Percentiles rank a stretch among this genome's conserved stretches.
phyloP scores from a whole-genome alignment of 2,329 filamentous ascomycete genomes.

The Sclerotiophoma versabilis region DNA sequence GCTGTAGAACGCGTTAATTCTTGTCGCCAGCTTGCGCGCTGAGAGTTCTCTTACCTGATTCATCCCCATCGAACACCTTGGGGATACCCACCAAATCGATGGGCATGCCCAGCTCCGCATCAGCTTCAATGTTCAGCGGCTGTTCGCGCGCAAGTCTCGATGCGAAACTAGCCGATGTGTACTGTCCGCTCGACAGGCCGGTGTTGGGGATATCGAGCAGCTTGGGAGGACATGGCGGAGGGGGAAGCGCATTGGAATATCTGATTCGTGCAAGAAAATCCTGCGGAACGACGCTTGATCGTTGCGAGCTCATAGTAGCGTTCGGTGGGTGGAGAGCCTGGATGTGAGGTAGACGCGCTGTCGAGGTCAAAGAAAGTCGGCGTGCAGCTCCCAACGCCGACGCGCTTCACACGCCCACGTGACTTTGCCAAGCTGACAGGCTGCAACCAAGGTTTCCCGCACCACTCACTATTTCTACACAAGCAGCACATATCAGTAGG shows the following conservation, averaged over 20 bases:
- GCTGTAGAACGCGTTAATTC: conserved; percentile 59
- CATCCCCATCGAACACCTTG: conserved; percentile 92
- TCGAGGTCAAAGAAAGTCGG: conserved; percentile 37
- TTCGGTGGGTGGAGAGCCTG: conserved; percentile 1
- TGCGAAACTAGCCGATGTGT: conserved; percentile 88
- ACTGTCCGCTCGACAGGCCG: conserved; percentile 83
- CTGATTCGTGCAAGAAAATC: conserved; percentile 97
- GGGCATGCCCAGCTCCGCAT: conserved; percentile 97
- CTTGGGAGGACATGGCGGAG: conserved; percentile 93
- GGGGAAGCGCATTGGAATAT: conserved; percentile 94
- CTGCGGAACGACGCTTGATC: conserved; percentile 69
- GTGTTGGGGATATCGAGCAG: conserved; percentile 96
- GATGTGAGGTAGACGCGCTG: conserved; percentile 16
- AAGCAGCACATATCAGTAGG: too few species aligned
- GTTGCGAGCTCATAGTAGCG: conserved; percentile 36
- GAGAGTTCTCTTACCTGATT: conserved; percentile 72
- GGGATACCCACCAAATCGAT: conserved; percentile 94
- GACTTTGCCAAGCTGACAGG: conserved; percentile 10
- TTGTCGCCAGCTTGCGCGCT: conserved; percentile 17
- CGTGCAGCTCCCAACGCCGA: conserved; percentile 28
- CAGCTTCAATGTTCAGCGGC: conserved; percentile 93
- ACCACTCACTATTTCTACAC: neutral
- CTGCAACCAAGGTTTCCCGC: neutral
- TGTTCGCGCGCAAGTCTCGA: conserved; percentile 89
- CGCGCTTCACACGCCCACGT: conserved; percentile 23